Conservation (phyloP, 805 yeast species). For the Saturnispora sekii region DNA sequence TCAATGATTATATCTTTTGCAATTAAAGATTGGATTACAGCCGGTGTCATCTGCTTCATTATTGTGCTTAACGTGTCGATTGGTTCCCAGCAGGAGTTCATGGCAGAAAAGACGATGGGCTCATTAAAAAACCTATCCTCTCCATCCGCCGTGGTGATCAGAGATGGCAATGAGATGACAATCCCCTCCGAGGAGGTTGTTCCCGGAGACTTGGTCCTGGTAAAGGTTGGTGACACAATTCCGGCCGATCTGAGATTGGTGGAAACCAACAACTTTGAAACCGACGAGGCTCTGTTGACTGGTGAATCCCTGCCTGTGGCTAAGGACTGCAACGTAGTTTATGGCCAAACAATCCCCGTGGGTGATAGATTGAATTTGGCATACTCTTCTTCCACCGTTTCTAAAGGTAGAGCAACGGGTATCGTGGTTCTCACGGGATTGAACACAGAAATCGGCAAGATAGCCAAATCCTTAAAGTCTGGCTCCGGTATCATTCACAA, state of each 20-base stretch:
- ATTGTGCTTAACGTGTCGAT: constrained; percentile 52
- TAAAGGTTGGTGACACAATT: constrained; percentile 63
- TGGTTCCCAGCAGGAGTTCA: constrained; percentile 62
- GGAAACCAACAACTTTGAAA: constrained; percentile 53
- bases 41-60: constrained; percentile 70
- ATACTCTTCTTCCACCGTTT: constrained; percentile 55
- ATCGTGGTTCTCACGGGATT: constrained; percentile 62
- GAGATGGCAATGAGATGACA: constrained; percentile 48
- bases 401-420: constrained; percentile 69
- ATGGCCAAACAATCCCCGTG: constrained; percentile 39
- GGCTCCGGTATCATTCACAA: constrained; percentile 30
- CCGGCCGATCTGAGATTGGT: constrained; percentile 65
- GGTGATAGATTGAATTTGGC: constrained; percentile 72
- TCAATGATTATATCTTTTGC: constrained; percentile 65
- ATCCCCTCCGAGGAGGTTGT: constrained; percentile 57
- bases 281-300: constrained; percentile 81
- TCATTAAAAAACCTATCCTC: constrained; percentile 57
- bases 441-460: constrained; percentile 63
- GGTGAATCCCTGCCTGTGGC: constrained; percentile 80
- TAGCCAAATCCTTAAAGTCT: constrained; percentile 49
- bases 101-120: constrained; percentile 74
- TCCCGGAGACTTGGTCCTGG: constrained; percentile 60
- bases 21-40: constrained; percentile 70
- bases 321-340: constrained; percentile 38
- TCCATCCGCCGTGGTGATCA: constrained; percentile 58